Percentiles rank a stretch among this genome's conserved stretches.
Conservation (phyloP, 805 yeast species). For the Wickerhamomyces bisporus region DNA sequence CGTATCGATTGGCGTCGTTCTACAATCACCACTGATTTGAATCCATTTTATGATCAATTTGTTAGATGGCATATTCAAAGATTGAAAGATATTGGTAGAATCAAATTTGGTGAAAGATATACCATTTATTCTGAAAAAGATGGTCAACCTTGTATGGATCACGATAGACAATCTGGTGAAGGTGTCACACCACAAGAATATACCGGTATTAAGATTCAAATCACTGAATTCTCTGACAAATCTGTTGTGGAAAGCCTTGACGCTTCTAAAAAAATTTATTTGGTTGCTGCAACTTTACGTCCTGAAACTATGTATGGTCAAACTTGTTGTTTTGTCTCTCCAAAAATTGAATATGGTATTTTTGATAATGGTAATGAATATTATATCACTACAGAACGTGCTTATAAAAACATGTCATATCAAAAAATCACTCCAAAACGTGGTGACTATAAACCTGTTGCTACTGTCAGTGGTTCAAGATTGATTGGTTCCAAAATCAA, state of each 20-base stretch:
- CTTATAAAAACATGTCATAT: constrained; percentile 95
- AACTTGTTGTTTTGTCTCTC: constrained; percentile 96
- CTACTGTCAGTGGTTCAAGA: constrained; percentile 59
- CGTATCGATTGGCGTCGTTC: constrained; percentile 99
- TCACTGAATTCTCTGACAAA: constrained; percentile 48
- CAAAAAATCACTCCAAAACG: constrained; percentile 89
- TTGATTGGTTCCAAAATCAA: constrained; percentile 82
- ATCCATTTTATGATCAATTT: constrained; percentile 92
- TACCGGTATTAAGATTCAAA: constrained; percentile 84
- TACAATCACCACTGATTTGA: constrained; percentile 89
- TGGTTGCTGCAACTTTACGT: constrained; percentile 95
- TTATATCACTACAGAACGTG: constrained; percentile 86
- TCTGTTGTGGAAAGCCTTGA: constrained; percentile 35
- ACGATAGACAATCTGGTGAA: constrained; percentile 95
- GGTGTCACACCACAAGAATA: constrained; percentile 97
- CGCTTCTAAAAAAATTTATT: constrained; percentile 58
- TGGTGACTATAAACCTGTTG: constrained; percentile 64
- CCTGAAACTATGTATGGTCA: constrained; percentile 99
- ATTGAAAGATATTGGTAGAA: constrained; percentile 79
- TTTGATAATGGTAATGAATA: constrained; percentile 77
- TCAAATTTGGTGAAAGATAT: constrained; percentile 97
- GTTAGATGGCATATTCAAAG: constrained; percentile 95
- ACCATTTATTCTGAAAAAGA: constrained; percentile 96
- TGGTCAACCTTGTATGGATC: constrained; percentile 99
- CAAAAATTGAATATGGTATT: constrained; percentile 87